Base-by-base conservation (phyloP, 2,329 filamentous ascomycete genomes). In the Fusarium humuli region DNA sequence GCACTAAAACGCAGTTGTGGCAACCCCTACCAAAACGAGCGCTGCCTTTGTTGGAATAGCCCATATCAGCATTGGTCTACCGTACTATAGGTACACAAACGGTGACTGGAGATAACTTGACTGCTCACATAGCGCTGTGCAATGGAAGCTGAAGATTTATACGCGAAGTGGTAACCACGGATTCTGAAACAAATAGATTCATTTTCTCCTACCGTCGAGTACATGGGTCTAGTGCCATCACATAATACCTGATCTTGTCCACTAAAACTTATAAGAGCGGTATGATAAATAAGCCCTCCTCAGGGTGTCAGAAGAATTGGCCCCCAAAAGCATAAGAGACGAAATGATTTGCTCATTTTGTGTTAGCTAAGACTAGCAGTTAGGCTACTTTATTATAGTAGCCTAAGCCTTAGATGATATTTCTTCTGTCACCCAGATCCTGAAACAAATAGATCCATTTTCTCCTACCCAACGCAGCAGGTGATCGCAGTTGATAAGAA, bases 1-100 rank as follows among this genome's bases (percentile, higher is more conserved):
- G 55, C 63, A 57, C 63, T 66, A 66, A 60, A 66, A 66, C 61
- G n/a, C 63, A 66, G 63, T 66, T 66, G 63, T 66, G 63, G 63
- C 63, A 61, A 57, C 20, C 40, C 41, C 14, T n/a, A 49, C 47
- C 48, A 20, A 66, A 66, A 66, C 61, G 55, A 66, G 55, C 63
- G 29, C 61, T 61, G 65, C 63, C 63, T 54, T 46, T 66, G 42
- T 61, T n/a, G 63, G 63, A 61, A 66, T 66, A 66, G 63, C 49
- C 30, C 18, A 23, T 30, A 25, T 25, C 40, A 54, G 14, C 20
- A 29, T 45, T 59, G 29, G 30, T 30, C 20, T 32, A 64, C 49
- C 50, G 50, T 20, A 64, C 44, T 45, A 45, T 20, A 55, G 37
- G 41, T 16, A 50, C 47, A 48, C 20, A 25, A 52, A 65, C 63